These are phyloP conservation scores for Tylopilus plumbeoviolaceoides DNA, from an alignment of 768 basidiomycete species.

Conservation along the genomic window DNA sequence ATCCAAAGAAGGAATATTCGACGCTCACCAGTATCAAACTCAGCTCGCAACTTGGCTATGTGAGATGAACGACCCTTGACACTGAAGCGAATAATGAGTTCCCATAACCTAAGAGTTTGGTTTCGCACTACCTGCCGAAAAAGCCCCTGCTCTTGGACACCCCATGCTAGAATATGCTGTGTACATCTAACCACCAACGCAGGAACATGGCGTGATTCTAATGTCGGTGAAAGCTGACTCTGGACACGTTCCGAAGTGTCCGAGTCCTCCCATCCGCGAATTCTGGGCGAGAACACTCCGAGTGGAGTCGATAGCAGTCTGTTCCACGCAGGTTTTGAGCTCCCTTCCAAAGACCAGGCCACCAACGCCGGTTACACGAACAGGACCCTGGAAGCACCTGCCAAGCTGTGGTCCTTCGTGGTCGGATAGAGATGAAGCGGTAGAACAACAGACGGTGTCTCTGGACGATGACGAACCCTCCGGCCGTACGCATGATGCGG, in stretches of 20 bases:
- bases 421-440: constrained; percentile 47
- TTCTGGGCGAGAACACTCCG: constrained; percentile 9
- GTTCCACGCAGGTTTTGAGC: constrained; percentile 49
- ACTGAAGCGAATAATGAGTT: constrained; percentile 36
- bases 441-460: constrained; percentile 57
- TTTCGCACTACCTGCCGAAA: constrained; percentile 58
- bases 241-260: background rate
- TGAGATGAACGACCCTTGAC: constrained; percentile 83
- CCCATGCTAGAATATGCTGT: constrained; percentile 79
- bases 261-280: background rate
- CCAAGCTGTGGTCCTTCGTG: constrained; percentile 54
- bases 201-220: constrained; percentile 57
- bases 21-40: constrained; percentile 71
- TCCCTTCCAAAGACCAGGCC: constrained; percentile 68
- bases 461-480: constrained; percentile 51
- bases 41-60: constrained; percentile 64
- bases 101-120: background rate
- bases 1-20: background rate
- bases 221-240: constrained; percentile 21
- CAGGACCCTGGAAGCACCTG: constrained; percentile 50
- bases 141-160: constrained; percentile 80
- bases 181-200: constrained; percentile 79
- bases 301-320: constrained; percentile 47
- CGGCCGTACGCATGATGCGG: constrained; percentile 21
- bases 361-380: constrained; percentile 36